Base-by-base conservation (phyloP, 441 rosid species). In the Geranium incanum region DNA sequence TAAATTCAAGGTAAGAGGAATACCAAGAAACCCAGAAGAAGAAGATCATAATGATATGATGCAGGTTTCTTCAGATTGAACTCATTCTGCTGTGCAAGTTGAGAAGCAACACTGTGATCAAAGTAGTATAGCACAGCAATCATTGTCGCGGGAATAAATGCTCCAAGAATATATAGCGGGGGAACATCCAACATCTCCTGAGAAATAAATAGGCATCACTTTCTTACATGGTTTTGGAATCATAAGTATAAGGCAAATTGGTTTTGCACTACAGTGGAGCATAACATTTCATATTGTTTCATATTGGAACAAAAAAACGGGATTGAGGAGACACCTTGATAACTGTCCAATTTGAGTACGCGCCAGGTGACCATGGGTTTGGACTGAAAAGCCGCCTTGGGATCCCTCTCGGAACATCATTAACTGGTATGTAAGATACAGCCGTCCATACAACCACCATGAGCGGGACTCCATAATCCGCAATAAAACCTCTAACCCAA, bases 21-120 rank as follows among this genome's bases (percentile, higher is more conserved):
- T 59, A 89, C 95, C 89, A 89, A 73, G 74, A 85, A 80, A 68
- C 95, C 92, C 76, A 89, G 74, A 75, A 89, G 89, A 52, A 89
- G 89, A 65, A 89, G 92, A 74, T 89, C 95, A 71, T 85, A 87
- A 70, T 89, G 95, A 78, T 89, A 89, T 48, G 89, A 87, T 75
- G 95, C 37, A 36, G 95, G 95, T 77, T 87, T 89, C 81, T 89
- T 89, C 81, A 89, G 84, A 83, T 89, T 89, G 78, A 87, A 89
- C 68, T 89, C 95, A 74, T 87, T 79, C 64, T 87, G 95, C 74
- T 89, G 95, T 12, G 95, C 90, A 69, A 89, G 87, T 76, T 89
- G 95, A 71, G 95, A 89, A 19, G 95, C 95, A 66, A 89, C 90
- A 68, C 95, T 89, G 82, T 89, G 95, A 79, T 89, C 95, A 68